Percentiles rank a stretch among this genome's conserved stretches.
phyloP scores from a whole-genome alignment of 768 basidiomycete species.

The Naganishia kalamii region DNA sequence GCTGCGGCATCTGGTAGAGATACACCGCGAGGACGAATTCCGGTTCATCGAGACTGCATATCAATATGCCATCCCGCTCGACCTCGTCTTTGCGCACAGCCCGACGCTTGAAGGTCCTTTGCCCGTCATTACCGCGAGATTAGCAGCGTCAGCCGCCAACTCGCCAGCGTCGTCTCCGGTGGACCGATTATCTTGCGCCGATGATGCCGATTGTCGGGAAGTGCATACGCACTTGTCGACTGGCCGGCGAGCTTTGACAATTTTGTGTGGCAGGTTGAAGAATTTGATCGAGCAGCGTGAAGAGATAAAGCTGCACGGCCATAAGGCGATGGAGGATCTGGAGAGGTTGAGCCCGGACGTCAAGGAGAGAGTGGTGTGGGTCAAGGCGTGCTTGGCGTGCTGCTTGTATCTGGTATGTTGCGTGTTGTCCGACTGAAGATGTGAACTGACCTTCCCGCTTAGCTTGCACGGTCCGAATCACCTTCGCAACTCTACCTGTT shows the following conservation, averaged over 20 bases:
- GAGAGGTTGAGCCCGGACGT: not conserved
- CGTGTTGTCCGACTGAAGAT: too few relatives aligned
- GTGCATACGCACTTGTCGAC: not conserved
- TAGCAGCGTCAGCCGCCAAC: not conserved
- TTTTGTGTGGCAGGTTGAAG: conserved; percentile 6
- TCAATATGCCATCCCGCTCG: not conserved
- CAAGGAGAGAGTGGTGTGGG: not conserved
- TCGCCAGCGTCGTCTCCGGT: conserved; percentile 2
- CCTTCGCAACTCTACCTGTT: conserved; percentile 10
- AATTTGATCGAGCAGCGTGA: conserved; percentile 5
- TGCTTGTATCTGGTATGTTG: conserved; percentile 4
- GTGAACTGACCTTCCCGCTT: not conserved
- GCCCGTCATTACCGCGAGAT: not conserved
- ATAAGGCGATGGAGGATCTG: not conserved
- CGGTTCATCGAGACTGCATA: not conserved
- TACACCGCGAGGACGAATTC: conserved; percentile 2
- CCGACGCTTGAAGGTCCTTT: not conserved
- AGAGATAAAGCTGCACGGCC: not conserved
- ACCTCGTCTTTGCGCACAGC: not conserved
- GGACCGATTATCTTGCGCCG: not conserved
- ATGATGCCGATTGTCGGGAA: not conserved
- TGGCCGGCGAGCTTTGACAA: not conserved
- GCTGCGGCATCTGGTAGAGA: conserved; percentile 2
- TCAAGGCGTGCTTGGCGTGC: conserved; percentile 16
- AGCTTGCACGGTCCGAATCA: conserved; percentile 8